Percentiles rank a stretch among this genome's conserved stretches.
Evolutionary conservation across 1,284 basidiomycete species (phyloP).

Genomic region (Cystobasidiaceae sp.): DNA sequence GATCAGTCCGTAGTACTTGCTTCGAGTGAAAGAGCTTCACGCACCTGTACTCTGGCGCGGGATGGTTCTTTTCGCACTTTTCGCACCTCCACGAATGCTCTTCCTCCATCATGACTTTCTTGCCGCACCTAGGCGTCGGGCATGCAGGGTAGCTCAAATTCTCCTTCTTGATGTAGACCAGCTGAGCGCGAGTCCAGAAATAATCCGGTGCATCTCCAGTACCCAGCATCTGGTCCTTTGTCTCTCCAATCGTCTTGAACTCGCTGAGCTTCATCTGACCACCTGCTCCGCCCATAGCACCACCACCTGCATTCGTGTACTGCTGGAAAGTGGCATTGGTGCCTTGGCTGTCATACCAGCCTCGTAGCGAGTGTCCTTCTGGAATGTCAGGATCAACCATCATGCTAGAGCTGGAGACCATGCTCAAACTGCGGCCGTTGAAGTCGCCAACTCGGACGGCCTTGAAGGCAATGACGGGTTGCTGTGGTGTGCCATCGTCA

Average conservation of each 20-base stretch:
- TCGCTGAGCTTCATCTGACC: conserved; percentile 62
- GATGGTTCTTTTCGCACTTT: conserved; percentile 75
- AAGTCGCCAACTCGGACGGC: conserved; percentile 93
- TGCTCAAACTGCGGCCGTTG: conserved; percentile 78
- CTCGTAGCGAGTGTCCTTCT: conserved; percentile 77
- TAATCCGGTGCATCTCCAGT: conserved; percentile 65
- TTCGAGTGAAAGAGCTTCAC: conserved; percentile 39
- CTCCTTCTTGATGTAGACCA: conserved; percentile 84
- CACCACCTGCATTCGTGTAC: conserved; percentile 53
- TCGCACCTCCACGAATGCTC: conserved; percentile 78
- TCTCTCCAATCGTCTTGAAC: conserved; percentile 69
- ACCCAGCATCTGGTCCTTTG: conserved; percentile 74
- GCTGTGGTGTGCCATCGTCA: conserved; percentile 49
- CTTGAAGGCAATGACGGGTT: conserved; percentile 84
- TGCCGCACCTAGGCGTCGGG: conserved; percentile 72
- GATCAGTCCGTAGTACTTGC: background rate
- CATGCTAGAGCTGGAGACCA: conserved; percentile 65
- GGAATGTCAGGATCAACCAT: conserved; percentile 79
- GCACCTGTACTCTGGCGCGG: conserved; percentile 74
- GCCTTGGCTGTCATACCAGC: conserved; percentile 79
- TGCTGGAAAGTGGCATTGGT: conserved; percentile 61
- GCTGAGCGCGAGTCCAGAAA: conserved; percentile 73
- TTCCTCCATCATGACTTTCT: conserved; percentile 74
- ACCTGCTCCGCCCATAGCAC: conserved; percentile 45
- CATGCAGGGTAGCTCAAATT: conserved; percentile 89